These are phyloP conservation scores for Blastomyces silverae DNA, from an alignment of 2,329 filamentous ascomycete species.

Conservation along the genomic window DNA sequence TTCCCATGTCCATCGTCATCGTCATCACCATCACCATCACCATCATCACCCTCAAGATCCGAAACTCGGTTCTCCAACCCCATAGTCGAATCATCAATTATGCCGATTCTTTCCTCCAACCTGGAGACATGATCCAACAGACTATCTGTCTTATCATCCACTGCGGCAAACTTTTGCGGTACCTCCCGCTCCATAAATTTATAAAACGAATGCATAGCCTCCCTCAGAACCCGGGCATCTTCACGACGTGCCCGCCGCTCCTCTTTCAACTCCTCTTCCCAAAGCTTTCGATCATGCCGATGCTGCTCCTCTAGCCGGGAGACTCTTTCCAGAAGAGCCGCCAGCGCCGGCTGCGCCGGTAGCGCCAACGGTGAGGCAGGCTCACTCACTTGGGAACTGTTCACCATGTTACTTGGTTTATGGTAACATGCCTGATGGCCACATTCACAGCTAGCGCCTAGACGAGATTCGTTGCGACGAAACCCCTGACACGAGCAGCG, in stretches of 20 bases:
- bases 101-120: constrained; percentile 25
- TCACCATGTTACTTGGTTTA: constrained; percentile 18
- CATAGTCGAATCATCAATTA: constrained; percentile 27
- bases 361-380: constrained; percentile 12
- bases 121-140: constrained; percentile 26
- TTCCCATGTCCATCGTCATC: neutral
- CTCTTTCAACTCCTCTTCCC: constrained; percentile 23
- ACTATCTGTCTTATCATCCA: constrained; percentile 27
- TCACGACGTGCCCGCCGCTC: constrained; percentile 27
- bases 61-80: constrained; percentile 23
- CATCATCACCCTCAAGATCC: constrained; percentile 22
- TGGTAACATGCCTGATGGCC: constrained; percentile 46
- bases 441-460: constrained; percentile 41
- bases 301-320: constrained; percentile 26
- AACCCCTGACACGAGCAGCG: constrained; percentile 43
- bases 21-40: neutral
- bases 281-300: constrained; percentile 24
- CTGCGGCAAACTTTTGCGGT: constrained; percentile 24
- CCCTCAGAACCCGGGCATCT: constrained; percentile 27
- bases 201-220: constrained; percentile 29
- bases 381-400: constrained; percentile 9
- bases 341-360: constrained; percentile 13
- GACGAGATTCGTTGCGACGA: constrained; percentile 31
- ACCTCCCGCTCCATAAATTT: constrained; percentile 26
- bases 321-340: constrained; percentile 24